A percentile compares a stretch with the other conserved stretches of the same genome.
Evolutionary conservation across 2,329 filamentous ascomycete genomes (phyloP).

Genomic region (Penicillium aurantiogriseum): DNA sequence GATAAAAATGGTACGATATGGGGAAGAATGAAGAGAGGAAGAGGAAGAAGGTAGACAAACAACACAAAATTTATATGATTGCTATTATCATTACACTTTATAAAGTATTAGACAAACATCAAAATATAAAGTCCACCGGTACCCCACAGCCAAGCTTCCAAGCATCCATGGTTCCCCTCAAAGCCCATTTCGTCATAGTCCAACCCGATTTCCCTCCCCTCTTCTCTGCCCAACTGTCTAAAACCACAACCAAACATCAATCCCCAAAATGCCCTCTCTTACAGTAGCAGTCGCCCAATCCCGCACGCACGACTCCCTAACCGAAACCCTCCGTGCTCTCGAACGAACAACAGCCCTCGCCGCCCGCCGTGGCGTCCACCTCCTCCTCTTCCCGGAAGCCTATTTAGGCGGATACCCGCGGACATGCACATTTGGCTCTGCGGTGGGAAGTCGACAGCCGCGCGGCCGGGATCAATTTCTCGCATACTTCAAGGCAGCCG

Average conservation of each 20-base stretch:
- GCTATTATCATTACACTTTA: too few relatives aligned
- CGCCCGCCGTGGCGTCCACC: slow-evolving; percentile 56
- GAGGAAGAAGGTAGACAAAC: too few relatives aligned
- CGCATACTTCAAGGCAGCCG: slow-evolving; percentile 50
- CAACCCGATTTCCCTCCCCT: not conserved
- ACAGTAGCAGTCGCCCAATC: slow-evolving; percentile 5
- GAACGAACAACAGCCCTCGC: slow-evolving; percentile 63
- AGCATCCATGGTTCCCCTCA: not conserved
- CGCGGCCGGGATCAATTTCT: slow-evolving; percentile 80
- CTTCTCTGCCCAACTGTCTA: not conserved
- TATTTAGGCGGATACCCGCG: slow-evolving; percentile 92
- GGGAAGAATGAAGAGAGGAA: too few relatives aligned
- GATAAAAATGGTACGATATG: too few relatives aligned
- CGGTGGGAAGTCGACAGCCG: slow-evolving; percentile 66
- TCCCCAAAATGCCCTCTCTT: not conserved
- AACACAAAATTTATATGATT: too few relatives aligned
- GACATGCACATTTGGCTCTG: slow-evolving; percentile 73
- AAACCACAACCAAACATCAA: not conserved
- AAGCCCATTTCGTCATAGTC: not conserved
- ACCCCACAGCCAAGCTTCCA: not conserved
- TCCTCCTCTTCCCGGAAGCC: slow-evolving; percentile 86
- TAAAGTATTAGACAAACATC: too few relatives aligned
- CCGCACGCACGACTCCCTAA: not conserved
- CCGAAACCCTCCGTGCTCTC: slow-evolving; percentile 60
- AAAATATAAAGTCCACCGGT: not conserved